A percentile compares a stretch with the other conserved stretches of the same genome.
These are phyloP conservation scores for Kodamaea fukazawae DNA, from an alignment of 805 yeast species.

Conservation along the genomic window DNA sequence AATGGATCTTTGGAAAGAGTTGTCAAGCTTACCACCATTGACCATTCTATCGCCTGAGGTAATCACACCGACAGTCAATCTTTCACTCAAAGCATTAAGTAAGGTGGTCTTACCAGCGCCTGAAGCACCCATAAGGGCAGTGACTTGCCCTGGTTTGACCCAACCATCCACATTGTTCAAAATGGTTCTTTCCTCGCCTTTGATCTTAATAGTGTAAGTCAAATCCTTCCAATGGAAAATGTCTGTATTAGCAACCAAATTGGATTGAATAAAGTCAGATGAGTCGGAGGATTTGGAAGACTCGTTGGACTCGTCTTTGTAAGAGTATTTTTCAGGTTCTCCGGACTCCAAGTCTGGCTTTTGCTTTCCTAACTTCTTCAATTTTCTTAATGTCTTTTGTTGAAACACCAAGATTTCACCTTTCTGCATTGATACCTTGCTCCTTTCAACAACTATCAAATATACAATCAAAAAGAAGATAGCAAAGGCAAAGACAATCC, in stretches of 20 bases:
- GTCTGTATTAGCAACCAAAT: constrained; percentile 13
- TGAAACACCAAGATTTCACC: constrained; percentile 51
- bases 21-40: constrained; percentile 48
- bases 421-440: constrained; percentile 28
- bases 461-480: constrained; percentile 55
- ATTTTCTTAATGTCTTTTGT: constrained; percentile 43
- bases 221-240: constrained; percentile 23
- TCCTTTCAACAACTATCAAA: constrained; percentile 49
- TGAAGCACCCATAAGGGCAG: constrained; percentile 64
- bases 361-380: constrained; percentile 23
- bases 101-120: constrained; percentile 63
- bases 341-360: constrained; percentile 17
- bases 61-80: constrained; percentile 54
- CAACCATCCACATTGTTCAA: constrained; percentile 32
- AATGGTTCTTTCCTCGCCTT: constrained; percentile 22
- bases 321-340: constrained; percentile 6
- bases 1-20: constrained; percentile 51
- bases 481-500: constrained; percentile 56
- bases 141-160: constrained; percentile 50
- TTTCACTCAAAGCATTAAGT: constrained; percentile 51
- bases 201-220: constrained; percentile 19
- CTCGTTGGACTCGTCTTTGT: constrained; percentile 1
- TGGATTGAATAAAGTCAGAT: constrained; percentile 6
- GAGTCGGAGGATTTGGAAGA: not conserved
- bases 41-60: constrained; percentile 55